phyloP scores from a whole-genome alignment of 495 filamentous ascomycete species.

The Xylaria cubensis region DNA sequence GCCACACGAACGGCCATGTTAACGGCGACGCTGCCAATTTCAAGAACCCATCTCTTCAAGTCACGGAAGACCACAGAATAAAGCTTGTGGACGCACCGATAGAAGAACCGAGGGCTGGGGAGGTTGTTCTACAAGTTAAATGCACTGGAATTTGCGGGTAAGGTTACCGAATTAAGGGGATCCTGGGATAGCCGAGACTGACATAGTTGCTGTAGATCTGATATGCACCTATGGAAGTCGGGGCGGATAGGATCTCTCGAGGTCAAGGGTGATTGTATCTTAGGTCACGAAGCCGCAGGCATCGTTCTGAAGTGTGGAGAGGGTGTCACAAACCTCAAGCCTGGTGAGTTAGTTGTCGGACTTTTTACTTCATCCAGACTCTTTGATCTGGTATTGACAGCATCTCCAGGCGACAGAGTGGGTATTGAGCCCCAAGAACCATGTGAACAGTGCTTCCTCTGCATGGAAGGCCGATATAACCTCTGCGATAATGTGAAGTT shows the following conservation, averaged over 20 bases:
- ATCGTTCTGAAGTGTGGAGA: slow-evolving; percentile 53
- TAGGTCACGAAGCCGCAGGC: slow-evolving; percentile 59
- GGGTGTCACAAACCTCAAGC: slow-evolving; percentile 49
- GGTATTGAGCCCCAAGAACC: slow-evolving; percentile 58
- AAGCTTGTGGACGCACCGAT: slow-evolving; percentile 60
- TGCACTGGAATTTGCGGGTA: slow-evolving; percentile 58
- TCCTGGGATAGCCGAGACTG: slow-evolving; percentile 1
- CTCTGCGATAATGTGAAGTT: slow-evolving; percentile 57
- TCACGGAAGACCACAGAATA: slow-evolving; percentile 60
- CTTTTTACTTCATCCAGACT: not conserved
- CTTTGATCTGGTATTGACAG: not conserved
- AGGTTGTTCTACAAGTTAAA: slow-evolving; percentile 60
- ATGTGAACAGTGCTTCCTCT: slow-evolving; percentile 55
- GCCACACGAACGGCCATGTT: slow-evolving; percentile 25
- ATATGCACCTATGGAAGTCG: slow-evolving; percentile 55
- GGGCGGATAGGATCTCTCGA: slow-evolving; percentile 54
- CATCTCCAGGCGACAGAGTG: slow-evolving; percentile 51
- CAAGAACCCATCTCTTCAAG: slow-evolving; percentile 61
- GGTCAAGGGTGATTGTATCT: slow-evolving; percentile 52
- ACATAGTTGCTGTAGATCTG: slow-evolving; percentile 36
- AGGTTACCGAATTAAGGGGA: slow-evolving; percentile 11
- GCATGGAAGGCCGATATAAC: slow-evolving; percentile 55
- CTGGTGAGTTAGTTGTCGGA: slow-evolving; percentile 38
- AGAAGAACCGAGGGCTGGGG: slow-evolving; percentile 51
- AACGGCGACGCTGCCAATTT: slow-evolving; percentile 27